Conservation (phyloP, 73 alveolate species). For the Tetrahymena thermophila region DNA sequence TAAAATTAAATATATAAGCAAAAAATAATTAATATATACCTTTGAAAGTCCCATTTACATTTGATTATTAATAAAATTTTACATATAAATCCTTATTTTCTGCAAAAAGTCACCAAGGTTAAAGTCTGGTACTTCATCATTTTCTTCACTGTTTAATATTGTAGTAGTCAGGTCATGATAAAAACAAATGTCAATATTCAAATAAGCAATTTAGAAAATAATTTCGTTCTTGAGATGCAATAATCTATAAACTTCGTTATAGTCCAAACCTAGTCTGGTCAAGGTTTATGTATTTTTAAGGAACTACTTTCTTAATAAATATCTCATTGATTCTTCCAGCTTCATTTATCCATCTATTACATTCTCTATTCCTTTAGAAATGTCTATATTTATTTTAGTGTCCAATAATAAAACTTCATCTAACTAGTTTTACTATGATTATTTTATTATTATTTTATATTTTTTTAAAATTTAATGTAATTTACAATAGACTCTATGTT, state of each 20-base stretch:
- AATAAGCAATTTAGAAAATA: neutral
- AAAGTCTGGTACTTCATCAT: neutral
- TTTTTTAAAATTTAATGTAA: neutral
- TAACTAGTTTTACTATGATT: neutral
- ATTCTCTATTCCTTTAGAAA: neutral
- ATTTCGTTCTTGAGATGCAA: neutral
- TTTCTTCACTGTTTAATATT: neutral
- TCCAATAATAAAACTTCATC: neutral
- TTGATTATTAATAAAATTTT: neutral
- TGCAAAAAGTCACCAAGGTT: neutral
- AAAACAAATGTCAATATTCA: neutral
- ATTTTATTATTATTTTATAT: neutral
- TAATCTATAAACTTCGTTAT: neutral
- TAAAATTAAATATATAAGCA: neutral
- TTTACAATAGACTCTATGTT: neutral
- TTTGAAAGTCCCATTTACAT: neutral
- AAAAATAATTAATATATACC: neutral
- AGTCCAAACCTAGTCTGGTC: neutral
- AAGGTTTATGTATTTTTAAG: neutral
- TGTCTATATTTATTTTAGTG: neutral
- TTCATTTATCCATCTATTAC: neutral
- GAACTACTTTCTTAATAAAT: neutral
- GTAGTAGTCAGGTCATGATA: neutral
- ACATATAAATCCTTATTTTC: neutral
- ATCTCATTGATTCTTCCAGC: neutral